These are phyloP conservation scores for Paraleonurus japonicus DNA, from an alignment of 257 asterid species.

Conservation along the genomic window DNA sequence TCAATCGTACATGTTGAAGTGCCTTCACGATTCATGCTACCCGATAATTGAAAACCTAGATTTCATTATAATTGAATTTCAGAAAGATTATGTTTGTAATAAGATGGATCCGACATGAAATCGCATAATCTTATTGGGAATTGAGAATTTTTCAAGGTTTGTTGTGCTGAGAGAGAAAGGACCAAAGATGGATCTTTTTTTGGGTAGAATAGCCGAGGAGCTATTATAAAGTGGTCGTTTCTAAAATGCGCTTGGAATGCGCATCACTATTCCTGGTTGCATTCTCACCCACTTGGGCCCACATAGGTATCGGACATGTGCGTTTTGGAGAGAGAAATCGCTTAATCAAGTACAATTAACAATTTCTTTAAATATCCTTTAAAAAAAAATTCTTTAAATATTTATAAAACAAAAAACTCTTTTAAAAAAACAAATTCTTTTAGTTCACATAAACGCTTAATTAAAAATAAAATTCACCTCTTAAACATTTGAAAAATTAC, in stretches of 20 bases:
- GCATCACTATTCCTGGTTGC: conserved; percentile 19
- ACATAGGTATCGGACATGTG: not conserved
- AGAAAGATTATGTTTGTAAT: not conserved
- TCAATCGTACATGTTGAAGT: conserved; percentile 12
- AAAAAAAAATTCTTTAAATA: no score
- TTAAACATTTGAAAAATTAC: no score
- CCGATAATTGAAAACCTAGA: conserved; percentile 12
- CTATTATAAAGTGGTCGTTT: conserved; percentile 24
- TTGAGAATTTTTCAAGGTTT: conserved; percentile 10
- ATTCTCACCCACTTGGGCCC: conserved; percentile 31
- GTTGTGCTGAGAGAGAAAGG: conserved; percentile 25
- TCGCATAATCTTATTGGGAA: conserved; percentile 1
- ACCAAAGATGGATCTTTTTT: conserved; percentile 26
- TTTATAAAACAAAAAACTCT: no score
- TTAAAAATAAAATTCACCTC: no score
- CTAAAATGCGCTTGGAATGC: conserved; percentile 34
- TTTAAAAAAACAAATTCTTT: no score
- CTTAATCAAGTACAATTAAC: not conserved
- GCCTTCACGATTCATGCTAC: conserved; percentile 23
- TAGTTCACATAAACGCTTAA: no score
- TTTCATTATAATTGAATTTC: not conserved
- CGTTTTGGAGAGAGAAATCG: not conserved
- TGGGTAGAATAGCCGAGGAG: conserved; percentile 16
- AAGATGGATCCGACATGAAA: conserved; percentile 21
- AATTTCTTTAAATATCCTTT: no score